A percentile compares a stretch with the other conserved stretches of the same genome.
phyloP scores from a whole-genome alignment of 176 grass and related monocot species.

The Eragrostis curvula region DNA sequence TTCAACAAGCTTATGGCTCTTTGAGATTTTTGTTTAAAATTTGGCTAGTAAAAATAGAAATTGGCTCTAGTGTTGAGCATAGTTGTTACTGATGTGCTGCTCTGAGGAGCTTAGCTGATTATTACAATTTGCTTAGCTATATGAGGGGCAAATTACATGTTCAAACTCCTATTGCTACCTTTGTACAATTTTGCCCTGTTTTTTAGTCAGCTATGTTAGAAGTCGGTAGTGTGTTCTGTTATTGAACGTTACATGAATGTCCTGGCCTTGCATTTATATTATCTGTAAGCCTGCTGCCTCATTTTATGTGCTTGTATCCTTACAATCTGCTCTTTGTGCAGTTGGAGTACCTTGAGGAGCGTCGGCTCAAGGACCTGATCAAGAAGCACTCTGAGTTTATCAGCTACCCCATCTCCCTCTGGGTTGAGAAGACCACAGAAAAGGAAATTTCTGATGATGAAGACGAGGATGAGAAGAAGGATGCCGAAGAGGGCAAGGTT shows the following conservation, averaged over 20 bases:
- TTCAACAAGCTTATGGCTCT: neutral
- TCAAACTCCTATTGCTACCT: too few species aligned
- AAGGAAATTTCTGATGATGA: slow-evolving; percentile 99
- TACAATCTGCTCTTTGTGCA: slow-evolving; percentile 29
- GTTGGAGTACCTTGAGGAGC: slow-evolving; percentile 97
- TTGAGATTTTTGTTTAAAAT: neutral
- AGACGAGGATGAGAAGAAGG: slow-evolving; percentile 97
- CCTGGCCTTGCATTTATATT: neutral
- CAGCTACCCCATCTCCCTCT: slow-evolving; percentile 95
- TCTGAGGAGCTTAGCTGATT: neutral
- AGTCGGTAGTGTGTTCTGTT: too few species aligned
- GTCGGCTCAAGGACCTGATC: slow-evolving; percentile 88
- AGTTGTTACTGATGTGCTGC: neutral
- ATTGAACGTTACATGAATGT: neutral
- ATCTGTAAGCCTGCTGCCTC: neutral
- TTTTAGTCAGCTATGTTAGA: too few species aligned
- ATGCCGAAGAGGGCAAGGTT: slow-evolving; percentile 89
- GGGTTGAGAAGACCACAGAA: slow-evolving; percentile 95
- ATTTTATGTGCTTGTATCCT: neutral
- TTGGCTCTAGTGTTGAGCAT: neutral
- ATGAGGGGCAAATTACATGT: too few species aligned
- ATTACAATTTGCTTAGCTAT: too few species aligned
- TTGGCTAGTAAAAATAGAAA: neutral
- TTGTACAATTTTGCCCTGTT: too few species aligned
- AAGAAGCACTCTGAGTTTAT: slow-evolving; percentile 99